phyloP scores from a whole-genome alignment of 768 basidiomycete species.

The Termitomyces sp. region DNA sequence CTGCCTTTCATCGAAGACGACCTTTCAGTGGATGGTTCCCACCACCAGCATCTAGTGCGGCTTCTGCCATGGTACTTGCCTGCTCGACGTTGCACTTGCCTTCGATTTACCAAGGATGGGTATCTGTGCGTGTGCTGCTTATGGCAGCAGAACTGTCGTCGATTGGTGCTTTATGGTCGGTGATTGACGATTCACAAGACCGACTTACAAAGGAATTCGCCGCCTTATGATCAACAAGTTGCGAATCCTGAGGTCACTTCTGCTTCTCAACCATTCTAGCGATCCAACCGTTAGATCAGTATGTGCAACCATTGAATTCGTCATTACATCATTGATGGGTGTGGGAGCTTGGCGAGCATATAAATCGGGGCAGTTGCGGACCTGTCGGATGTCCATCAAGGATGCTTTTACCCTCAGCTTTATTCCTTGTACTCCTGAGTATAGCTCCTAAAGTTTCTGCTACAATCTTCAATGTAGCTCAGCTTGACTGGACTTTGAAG shows the following conservation, averaged over 20 bases:
- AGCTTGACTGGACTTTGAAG: slow-evolving; percentile 46
- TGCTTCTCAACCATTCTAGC: background rate
- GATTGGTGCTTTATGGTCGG: background rate
- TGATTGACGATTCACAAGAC: background rate
- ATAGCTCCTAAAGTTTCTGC: slow-evolving; percentile 9
- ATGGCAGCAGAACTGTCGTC: background rate
- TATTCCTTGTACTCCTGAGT: background rate
- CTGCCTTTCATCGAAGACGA: background rate
- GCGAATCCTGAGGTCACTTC: background rate
- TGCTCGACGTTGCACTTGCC: background rate
- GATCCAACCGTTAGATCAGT: too few relatives aligned
- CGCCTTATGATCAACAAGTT: background rate
- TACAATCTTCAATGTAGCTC: slow-evolving; percentile 36
- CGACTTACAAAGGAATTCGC: too few relatives aligned
- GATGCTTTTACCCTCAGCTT: slow-evolving; percentile 1
- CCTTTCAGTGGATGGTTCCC: background rate
- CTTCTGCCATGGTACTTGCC: background rate
- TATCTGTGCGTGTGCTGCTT: background rate
- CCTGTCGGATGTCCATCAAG: background rate
- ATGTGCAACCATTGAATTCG: background rate
- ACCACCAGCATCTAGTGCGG: background rate
- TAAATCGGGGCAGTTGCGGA: background rate
- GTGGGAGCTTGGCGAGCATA: background rate
- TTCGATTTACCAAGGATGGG: too few relatives aligned
- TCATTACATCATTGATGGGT: slow-evolving; percentile 4